Percentiles rank a stretch among this genome's conserved stretches.
These are phyloP conservation scores for Globisporangium cederbergense DNA, from an alignment of 352 stramenopile species.

Conservation along the genomic window DNA sequence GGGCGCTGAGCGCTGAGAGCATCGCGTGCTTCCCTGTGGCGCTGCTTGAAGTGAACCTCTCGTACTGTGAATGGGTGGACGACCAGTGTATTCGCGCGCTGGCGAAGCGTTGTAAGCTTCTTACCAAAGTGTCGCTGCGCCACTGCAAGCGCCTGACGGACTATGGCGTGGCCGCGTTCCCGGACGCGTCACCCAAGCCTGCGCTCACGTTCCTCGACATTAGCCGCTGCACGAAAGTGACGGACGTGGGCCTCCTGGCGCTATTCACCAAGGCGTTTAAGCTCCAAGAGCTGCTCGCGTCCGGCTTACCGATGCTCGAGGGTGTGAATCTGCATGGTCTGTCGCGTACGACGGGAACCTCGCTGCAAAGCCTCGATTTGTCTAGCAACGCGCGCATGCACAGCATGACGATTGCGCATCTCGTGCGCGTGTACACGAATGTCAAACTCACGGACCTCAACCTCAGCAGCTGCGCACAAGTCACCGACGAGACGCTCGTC, in stretches of 20 bases:
- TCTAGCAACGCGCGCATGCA: slow-evolving; percentile 35
- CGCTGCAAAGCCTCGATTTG: slow-evolving; percentile 33
- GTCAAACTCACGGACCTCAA: slow-evolving; percentile 39
- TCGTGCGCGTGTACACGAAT: slow-evolving; percentile 36
- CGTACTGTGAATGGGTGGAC: slow-evolving; percentile 66
- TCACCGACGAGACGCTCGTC: slow-evolving; percentile 53
- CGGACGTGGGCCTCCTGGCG: slow-evolving; percentile 53
- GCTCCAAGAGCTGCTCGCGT: slow-evolving; percentile 32
- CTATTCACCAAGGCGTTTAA: slow-evolving; percentile 38
- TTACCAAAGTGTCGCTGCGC: slow-evolving; percentile 34
- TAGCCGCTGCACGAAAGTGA: slow-evolving; percentile 49
- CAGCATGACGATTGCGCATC: slow-evolving; percentile 32
- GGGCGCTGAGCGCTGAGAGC: slow-evolving; percentile 14
- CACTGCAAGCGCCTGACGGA: slow-evolving; percentile 62
- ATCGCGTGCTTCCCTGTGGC: slow-evolving; percentile 16
- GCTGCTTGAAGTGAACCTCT: slow-evolving; percentile 50
- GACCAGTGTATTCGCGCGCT: slow-evolving; percentile 46
- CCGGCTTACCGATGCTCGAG: slow-evolving; percentile 48
- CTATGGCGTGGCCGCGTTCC: slow-evolving; percentile 61
- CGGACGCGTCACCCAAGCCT: slow-evolving; percentile 26
- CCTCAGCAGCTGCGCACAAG: slow-evolving; percentile 44
- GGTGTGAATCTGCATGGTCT: slow-evolving; percentile 58
- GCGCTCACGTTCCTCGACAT: slow-evolving; percentile 50
- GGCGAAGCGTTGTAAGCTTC: slow-evolving; percentile 28
- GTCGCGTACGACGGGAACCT: slow-evolving; percentile 23